Percentiles rank a stretch among this genome's conserved stretches.
These are phyloP conservation scores for Primulina tabacum DNA, from an alignment of 257 asterid genomes.

Conservation along the genomic window DNA sequence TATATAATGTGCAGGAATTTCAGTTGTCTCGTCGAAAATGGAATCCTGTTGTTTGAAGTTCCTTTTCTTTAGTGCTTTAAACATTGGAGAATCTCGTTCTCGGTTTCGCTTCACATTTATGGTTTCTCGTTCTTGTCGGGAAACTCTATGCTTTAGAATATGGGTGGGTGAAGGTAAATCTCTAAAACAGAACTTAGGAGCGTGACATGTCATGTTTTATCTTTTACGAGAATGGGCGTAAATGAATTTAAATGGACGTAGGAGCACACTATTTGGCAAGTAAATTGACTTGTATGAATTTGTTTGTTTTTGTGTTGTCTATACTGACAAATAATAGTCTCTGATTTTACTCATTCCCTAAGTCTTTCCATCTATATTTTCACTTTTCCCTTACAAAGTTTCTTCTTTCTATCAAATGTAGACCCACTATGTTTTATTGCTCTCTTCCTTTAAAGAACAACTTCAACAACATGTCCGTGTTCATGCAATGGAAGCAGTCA, in stretches of 20 bases:
- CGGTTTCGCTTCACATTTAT: neutral
- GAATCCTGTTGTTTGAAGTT: neutral
- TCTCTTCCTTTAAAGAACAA: constrained; percentile 66
- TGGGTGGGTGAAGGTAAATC: neutral
- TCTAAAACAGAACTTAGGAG: neutral
- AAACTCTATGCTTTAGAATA: neutral
- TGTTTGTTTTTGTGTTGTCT: neutral
- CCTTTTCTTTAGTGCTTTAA: neutral
- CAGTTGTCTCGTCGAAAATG: neutral
- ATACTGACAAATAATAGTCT: neutral
- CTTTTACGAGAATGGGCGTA: neutral
- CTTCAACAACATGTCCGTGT: constrained; percentile 67
- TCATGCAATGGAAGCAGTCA: constrained; percentile 74
- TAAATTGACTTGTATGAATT: neutral
- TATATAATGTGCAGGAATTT: neutral
- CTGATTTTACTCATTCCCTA: neutral
- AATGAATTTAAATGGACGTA: neutral
- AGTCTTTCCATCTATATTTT: neutral
- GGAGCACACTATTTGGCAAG: neutral
- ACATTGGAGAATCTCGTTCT: neutral
- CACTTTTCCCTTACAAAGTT: constrained; percentile 1
- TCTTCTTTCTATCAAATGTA: constrained; percentile 23
- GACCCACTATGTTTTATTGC: constrained; percentile 63
- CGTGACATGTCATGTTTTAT: neutral
- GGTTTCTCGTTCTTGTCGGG: neutral